Evolutionary conservation across 805 yeast species (phyloP).

Genomic region (Kregervanrija pseudodelftensis): DNA sequence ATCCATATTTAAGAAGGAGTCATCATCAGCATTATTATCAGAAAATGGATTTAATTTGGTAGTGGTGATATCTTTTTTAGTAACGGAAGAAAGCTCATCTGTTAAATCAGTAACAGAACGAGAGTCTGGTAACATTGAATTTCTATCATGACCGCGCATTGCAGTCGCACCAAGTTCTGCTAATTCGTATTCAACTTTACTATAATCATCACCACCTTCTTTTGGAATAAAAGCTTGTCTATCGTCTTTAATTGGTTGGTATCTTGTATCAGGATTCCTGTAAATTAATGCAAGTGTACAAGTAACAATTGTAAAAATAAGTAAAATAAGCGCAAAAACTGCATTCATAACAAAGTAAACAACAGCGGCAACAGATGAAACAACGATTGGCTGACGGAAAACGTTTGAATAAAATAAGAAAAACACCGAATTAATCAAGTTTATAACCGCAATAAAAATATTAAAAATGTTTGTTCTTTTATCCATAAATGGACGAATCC

Average conservation of each 20-base stretch:
- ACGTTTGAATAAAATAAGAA: constrained; percentile 83
- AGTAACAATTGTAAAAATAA: constrained; percentile 81
- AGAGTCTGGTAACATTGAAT: constrained; percentile 28
- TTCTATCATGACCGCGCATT: constrained; percentile 51
- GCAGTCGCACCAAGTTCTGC: constrained; percentile 69
- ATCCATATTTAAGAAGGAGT: no score
- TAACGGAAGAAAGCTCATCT: no score
- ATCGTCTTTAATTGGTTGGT: constrained; percentile 95
- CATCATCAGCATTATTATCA: no score
- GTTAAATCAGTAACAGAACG: constrained; percentile 17
- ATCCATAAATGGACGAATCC: constrained; percentile 87
- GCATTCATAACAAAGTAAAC: constrained; percentile 89
- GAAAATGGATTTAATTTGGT: no score
- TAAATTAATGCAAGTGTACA: constrained; percentile 77
- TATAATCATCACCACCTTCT: constrained; percentile 33
- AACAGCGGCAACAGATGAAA: constrained; percentile 87
- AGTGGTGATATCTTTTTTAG: no score
- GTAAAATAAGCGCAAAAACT: constrained; percentile 69
- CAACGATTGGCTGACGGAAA: constrained; percentile 77
- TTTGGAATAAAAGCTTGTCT: constrained; percentile 90
- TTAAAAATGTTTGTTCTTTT: constrained; percentile 91
- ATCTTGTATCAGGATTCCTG: constrained; percentile 91
- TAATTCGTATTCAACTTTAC: constrained; percentile 50
- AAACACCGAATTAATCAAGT: constrained; percentile 74
- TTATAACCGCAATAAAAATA: constrained; percentile 75